Evolutionary conservation across 108 stramenopile genomes (phyloP), one percentile per base, ranked within the genome.

Genomic region (Pseudonitzschia delicatissima): DNA sequence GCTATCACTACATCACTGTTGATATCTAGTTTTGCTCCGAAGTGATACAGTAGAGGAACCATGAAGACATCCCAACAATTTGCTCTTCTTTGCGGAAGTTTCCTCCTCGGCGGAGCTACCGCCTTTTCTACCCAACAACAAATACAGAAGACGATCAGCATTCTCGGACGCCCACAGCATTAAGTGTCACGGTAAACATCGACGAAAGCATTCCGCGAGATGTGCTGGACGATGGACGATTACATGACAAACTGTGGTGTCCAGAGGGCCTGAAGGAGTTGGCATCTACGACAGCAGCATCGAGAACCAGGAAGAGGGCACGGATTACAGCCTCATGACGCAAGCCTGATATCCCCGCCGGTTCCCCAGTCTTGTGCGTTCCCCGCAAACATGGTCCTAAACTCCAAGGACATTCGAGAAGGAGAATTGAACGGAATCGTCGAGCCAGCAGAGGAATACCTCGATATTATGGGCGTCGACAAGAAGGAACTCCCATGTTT

Each of bases 191-290:
- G 20, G 47, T 83, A 50, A 68, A 79, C 27, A 53, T 74, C 18
- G 53, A 65, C 42, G 81, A 82, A 29, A 40, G 57, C 35, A 59
- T 68, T 50, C 42, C 32, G 11, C 77, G 82, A 17, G 79, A 83
- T 37, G 66, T 79, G n/a, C 39, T 68, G 33, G 33, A 45, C 73
- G 1, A 67, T 81, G 42, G 71, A 76, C 9, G 70, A 82, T 60
- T 82, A 77, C 77, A 64, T 73, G 25, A 47, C 58, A 7, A 45
- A 37, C 17, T 70, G 74, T 53, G 81, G 77, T 12, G 73, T 82
- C 13, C 74, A 78, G 67, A 39, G 63, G 26, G 68, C 73, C n/a
- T 9, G 77, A 77, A 21, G 81, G 81, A 6, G 67, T 82, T 33
- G 69, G 78, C 20, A 31, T 82, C 23, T 59, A 23, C 31, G 70